Base-by-base conservation (phyloP, 1,284 basidiomycete species). In the Naganishia albida region DNA sequence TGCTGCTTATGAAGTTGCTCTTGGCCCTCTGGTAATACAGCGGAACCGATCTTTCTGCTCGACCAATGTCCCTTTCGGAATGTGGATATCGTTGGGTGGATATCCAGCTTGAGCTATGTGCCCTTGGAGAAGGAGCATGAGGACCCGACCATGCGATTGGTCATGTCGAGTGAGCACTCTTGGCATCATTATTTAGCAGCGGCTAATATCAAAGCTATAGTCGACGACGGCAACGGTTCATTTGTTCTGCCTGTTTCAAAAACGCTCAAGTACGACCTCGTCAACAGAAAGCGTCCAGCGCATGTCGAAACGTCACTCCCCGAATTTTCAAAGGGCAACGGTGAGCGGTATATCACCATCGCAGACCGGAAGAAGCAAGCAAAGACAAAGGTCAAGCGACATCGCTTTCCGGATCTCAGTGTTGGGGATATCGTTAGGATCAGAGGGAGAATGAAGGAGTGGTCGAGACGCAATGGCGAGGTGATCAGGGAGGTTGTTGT, bases 401-500 rank as follows among this genome's bases (percentile, higher is more conserved):
- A 60, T 26, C 42, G 28, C n/a, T 66, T 30, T 56, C 60, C 60
- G 15, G 44, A 53, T 20, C 13, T 62, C 39, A 23, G 40, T 8
- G 48, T 66, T 20, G 65, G 65, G 28, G 59, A 66, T 56, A 40
- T 62, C 38, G 55, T 56, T 10, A 39, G 53, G 16, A 38, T 66
- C 25, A 50, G 40, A 16, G 65, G 52, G n/a, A 66, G 60, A 44
- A 15, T 66, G 28, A 66, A 66, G 25, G 65, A 66, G 28, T 66
- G 65, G 65, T 40, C 25, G 15, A 44, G 65, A 42, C 44, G 48
- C 38, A 59, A 66, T 26, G 59, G 60, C 13, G 60, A 53, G n/a
- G 38, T 57, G 10, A 28, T 66, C 3, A 46, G 65, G 8, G 65
- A 66, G 48, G 23, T 63, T 2, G 50, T 44, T 1, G 40, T 66